Evolutionary conservation across 257 asterid genomes (phyloP).

Genomic region (Salvia rosmarinus): DNA sequence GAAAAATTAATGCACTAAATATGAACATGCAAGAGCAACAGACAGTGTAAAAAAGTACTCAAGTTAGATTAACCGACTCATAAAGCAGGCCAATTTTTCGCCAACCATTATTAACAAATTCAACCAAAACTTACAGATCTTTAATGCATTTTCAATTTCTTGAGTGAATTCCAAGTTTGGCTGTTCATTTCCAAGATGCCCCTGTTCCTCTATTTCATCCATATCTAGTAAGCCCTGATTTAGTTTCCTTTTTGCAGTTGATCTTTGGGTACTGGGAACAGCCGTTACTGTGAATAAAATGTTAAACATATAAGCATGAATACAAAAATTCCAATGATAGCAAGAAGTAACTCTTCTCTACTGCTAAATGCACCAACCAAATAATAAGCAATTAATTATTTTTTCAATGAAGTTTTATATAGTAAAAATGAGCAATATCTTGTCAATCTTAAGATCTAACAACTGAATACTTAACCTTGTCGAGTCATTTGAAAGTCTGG

Average conservation of each 20-base stretch:
- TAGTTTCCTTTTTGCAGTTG: slow-evolving; percentile 2
- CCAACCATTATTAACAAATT: background rate
- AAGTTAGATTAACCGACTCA: background rate
- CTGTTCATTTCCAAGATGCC: background rate
- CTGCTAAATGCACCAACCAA: background rate
- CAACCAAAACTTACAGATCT: slow-evolving; percentile 24
- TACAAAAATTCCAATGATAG: background rate
- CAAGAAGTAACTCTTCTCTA: background rate
- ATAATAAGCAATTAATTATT: background rate
- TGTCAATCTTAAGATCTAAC: too few species aligned
- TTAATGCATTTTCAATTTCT: slow-evolving; percentile 6
- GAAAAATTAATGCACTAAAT: background rate
- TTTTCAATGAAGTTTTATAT: background rate
- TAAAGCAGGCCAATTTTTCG: background rate
- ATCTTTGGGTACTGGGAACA: slow-evolving; percentile 3
- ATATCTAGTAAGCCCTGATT: background rate
- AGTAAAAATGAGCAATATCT: background rate
- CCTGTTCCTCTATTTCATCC: slow-evolving; percentile 12
- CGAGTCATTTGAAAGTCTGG: background rate
- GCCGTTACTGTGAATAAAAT: background rate
- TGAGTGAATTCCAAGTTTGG: background rate
- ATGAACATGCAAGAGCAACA: background rate
- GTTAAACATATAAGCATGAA: background rate
- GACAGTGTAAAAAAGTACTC: background rate
- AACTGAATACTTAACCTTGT: background rate